A percentile compares a stretch with the other conserved stretches of the same genome.
These are phyloP conservation scores for Anthracocystis walkeri DNA, from an alignment of 1,284 basidiomycete genomes.

Conservation along the genomic window DNA sequence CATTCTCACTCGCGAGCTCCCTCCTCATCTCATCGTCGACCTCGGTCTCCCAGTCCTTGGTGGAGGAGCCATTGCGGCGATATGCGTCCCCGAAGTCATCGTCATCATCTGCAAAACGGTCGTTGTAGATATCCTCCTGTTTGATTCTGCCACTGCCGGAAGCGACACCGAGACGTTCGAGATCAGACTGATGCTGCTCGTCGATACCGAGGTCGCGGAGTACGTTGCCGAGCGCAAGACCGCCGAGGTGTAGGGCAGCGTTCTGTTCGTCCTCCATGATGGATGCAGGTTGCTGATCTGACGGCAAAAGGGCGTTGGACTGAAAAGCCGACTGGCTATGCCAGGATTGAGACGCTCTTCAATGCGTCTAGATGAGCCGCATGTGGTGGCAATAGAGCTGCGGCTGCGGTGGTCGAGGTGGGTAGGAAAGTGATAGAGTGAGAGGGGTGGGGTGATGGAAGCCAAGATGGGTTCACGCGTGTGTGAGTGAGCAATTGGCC, in stretches of 20 bases:
- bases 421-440: no score
- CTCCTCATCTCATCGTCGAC: constrained; percentile 56
- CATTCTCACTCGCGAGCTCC: constrained; percentile 45
- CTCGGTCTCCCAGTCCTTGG: constrained; percentile 58
- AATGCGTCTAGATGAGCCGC: constrained; percentile 6
- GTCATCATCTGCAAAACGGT: constrained; percentile 65
- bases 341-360: constrained; percentile 12
- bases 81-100: constrained; percentile 46
- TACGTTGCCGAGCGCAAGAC: constrained; percentile 67
- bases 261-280: constrained; percentile 65
- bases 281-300: neutral
- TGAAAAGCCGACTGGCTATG: constrained; percentile 22
- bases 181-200: constrained; percentile 43
- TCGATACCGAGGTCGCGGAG: constrained; percentile 66
- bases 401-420: neutral
- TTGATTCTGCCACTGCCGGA: constrained; percentile 51
- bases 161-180: constrained; percentile 54
- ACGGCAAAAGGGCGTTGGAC: neutral
- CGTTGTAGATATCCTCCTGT: constrained; percentile 67
- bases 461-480: neutral
- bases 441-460: neutral
- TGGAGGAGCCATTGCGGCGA: constrained; percentile 29
- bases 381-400: constrained; percentile 7
- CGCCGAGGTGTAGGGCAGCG: constrained; percentile 64
- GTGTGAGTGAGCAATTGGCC: constrained; percentile 1